phyloP scores from a whole-genome alignment of 768 basidiomycete species.

The Hebeloma cylindrosporum region DNA sequence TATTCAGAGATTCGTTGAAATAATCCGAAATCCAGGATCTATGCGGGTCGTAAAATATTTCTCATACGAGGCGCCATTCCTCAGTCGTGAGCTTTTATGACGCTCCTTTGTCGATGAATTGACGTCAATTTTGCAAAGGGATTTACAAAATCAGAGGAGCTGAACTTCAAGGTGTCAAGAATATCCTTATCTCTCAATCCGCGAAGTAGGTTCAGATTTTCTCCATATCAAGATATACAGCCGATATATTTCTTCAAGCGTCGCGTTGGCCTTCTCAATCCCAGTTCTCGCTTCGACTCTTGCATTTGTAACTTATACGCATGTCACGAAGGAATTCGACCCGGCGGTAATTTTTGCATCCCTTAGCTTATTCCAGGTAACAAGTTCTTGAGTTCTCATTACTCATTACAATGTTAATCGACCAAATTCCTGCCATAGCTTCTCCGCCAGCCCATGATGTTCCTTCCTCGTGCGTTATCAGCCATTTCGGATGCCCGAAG shows the following conservation, averaged over 20 bases:
- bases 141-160: conserved; percentile 51
- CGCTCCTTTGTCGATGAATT: conserved; percentile 34
- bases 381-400: not conserved
- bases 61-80: conserved; percentile 68
- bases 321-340: conserved; percentile 53
- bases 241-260: conserved; percentile 30
- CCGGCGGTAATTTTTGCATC: conserved; percentile 69
- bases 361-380: conserved; percentile 57
- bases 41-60: conserved; percentile 82
- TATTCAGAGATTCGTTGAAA: not conserved
- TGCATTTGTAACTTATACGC: conserved; percentile 65
- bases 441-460: conserved; percentile 69
- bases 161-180: conserved; percentile 56
- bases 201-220: conserved; percentile 46
- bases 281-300: conserved; percentile 67
- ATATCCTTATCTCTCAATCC: conserved; percentile 60
- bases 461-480: conserved; percentile 60
- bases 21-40: conserved; percentile 34
- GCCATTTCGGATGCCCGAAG: conserved; percentile 64
- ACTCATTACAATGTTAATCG: not conserved
- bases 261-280: conserved; percentile 56
- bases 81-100: conserved; percentile 46
- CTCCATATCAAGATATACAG: not conserved
- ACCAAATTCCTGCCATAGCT: conserved; percentile 34
- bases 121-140: conserved; percentile 34